Evolutionary conservation across 805 yeast genomes (phyloP), one percentile per base, ranked within the genome.

Genomic region (Nakazawaea wyomingensis): DNA sequence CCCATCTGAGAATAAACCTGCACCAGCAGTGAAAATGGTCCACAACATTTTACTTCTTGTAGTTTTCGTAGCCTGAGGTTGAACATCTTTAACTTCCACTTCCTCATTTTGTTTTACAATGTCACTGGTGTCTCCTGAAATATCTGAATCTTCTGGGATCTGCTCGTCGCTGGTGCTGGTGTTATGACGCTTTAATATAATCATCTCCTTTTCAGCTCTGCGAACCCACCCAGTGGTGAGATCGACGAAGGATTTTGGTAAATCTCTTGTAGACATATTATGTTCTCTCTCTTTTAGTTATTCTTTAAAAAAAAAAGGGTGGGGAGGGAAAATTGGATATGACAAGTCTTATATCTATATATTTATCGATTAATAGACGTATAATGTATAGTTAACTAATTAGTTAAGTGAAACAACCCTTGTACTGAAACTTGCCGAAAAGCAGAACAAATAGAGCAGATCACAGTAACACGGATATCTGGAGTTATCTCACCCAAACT

Each of bases 1-100:
- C 42, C 97, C 97, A 64, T 91, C 98, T 29, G 95, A 82, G 64
- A 90, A 89, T 36, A 90, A 71, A 43, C 96, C 97, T 0, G 96
- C 93, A 49, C 97, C 97, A 1, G 96, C 81, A 10, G 87, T 81
- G 49, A 84, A 69, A 39, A 85, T 79, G 5, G 93, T 80, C 83
- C 88, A 75, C 50, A 64, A 55, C 5, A 56, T 48, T 27, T 49
- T 59, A 22, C 41, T 22, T 34, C 45, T 50, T 9, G 30, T 7
- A 41, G 46, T 38, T 55, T 30, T 30, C 37, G 24, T 7, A 41
- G 46, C 37, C 55, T 30, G 26, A 34, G 24, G 19, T 20, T 28
- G 31, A 28, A 22, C n/a, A n/a, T 10, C 10, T 7, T 28, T 24
- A 7, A 20, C 18, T 48, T 55, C 45, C 32, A 57, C 52, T 37